Evolutionary conservation across 768 basidiomycete genomes (phyloP).

Genomic region (Leccinum barrowsii): DNA sequence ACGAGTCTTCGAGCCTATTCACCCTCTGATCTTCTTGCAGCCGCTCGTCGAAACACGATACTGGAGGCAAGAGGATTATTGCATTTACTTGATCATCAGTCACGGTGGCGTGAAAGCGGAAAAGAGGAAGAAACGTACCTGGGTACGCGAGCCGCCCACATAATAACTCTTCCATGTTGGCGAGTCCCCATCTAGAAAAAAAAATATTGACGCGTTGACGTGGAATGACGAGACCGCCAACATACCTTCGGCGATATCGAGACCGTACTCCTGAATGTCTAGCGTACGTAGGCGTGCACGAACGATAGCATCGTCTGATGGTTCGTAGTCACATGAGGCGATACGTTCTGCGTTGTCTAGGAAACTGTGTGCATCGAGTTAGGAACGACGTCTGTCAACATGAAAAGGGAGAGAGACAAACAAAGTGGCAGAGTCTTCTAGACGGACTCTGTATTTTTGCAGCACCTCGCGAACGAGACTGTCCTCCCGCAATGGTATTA

Average conservation of each 20-base stretch:
- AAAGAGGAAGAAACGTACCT: constrained; percentile 35
- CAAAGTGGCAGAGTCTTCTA: constrained; percentile 70
- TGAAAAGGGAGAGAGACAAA: constrained; percentile 31
- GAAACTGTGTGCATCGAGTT: constrained; percentile 44
- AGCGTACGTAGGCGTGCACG: constrained; percentile 67
- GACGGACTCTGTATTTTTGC: constrained; percentile 41
- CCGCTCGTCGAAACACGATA: constrained; percentile 77
- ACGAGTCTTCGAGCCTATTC: constrained; percentile 72
- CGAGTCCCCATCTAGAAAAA: constrained; percentile 12
- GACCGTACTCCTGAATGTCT: constrained; percentile 38
- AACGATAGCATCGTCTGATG: constrained; percentile 70
- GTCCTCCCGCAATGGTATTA: constrained; percentile 62
- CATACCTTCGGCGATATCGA: no score
- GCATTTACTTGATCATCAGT: constrained; percentile 60
- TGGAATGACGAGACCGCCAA: no score
- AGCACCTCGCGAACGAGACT: constrained; percentile 48
- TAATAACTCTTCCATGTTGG: constrained; percentile 72
- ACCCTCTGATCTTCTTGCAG: constrained; percentile 66
- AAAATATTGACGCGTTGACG: no score
- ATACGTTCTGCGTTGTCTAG: constrained; percentile 66
- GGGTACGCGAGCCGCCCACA: constrained; percentile 70
- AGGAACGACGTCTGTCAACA: not conserved
- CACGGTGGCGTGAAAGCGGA: not conserved
- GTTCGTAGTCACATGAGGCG: constrained; percentile 54
- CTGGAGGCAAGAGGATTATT: constrained; percentile 77